A percentile compares a stretch with the other conserved stretches of the same genome.
Conservation (phyloP, 345 rosid genomes). For the Rhodomyrtus tomentosa region DNA sequence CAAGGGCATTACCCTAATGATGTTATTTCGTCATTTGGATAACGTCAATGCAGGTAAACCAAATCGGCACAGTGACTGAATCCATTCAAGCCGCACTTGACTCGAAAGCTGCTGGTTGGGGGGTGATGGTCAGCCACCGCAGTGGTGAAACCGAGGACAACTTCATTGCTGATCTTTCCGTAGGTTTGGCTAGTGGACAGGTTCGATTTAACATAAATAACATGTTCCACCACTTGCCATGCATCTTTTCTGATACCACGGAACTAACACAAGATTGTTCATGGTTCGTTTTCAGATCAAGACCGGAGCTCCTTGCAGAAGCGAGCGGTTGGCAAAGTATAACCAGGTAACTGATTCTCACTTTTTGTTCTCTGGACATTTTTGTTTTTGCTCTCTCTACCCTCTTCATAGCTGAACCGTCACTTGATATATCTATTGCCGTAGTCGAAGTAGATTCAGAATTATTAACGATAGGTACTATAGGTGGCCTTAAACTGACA, state of each 20-base stretch:
- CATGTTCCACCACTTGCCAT: background rate
- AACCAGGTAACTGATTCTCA: slow-evolving; percentile 54
- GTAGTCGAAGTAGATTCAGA: background rate
- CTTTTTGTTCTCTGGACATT: background rate
- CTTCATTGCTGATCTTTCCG: slow-evolving; percentile 92
- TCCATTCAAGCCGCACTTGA: slow-evolving; percentile 92
- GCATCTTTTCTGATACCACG: background rate
- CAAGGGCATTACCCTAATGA: background rate
- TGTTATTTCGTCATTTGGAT: background rate
- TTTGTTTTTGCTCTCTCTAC: background rate
- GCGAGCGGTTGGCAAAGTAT: slow-evolving; percentile 94
- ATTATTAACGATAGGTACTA: background rate
- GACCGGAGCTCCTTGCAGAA: slow-evolving; percentile 98
- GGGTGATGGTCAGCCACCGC: slow-evolving; percentile 96
- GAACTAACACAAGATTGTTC: background rate
- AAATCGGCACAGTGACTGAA: slow-evolving; percentile 93
- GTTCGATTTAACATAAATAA: slow-evolving; percentile 15
- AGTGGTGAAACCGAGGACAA: slow-evolving; percentile 99
- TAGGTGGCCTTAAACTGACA: background rate
- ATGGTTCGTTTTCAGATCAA: slow-evolving; percentile 49
- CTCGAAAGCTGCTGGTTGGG: slow-evolving; percentile 99
- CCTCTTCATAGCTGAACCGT: too few species aligned
- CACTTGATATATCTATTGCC: background rate
- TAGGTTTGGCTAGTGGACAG: slow-evolving; percentile 98
- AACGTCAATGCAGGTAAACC: slow-evolving; percentile 61